Evolutionary conservation across 176 grass and related monocot genomes (phyloP).

Genomic region (Oryza longistaminata): DNA sequence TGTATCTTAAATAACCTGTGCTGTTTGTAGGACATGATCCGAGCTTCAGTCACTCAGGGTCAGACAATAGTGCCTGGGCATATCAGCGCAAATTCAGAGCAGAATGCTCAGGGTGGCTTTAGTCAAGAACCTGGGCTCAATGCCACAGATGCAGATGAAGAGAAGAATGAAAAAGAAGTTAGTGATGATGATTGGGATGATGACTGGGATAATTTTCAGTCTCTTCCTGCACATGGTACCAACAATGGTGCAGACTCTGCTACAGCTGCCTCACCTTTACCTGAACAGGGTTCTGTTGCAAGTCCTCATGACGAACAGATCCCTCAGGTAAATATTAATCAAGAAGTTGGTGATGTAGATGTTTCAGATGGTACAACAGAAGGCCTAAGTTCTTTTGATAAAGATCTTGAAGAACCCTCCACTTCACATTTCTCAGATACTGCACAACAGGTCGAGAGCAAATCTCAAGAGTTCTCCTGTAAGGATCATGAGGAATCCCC

Average conservation of each 20-base stretch:
- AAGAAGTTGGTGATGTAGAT: conserved; percentile 23
- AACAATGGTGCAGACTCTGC: conserved; percentile 35
- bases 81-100: conserved; percentile 41
- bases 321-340: conserved; percentile 26
- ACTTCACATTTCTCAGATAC: conserved; percentile 27
- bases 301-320: conserved; percentile 28
- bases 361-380: conserved; percentile 21
- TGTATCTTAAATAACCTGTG: conserved; percentile 3
- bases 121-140: conserved; percentile 35
- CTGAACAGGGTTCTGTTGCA: conserved; percentile 19
- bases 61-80: conserved; percentile 41
- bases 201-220: conserved; percentile 93
- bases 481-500: conserved; percentile 32
- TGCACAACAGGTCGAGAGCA: conserved; percentile 17
- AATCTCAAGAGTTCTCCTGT: conserved; percentile 20
- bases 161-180: conserved; percentile 49
- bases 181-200: conserved; percentile 65
- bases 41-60: conserved; percentile 73
- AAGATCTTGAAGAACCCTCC: conserved; percentile 35
- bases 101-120: conserved; percentile 42
- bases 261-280: conserved; percentile 32
- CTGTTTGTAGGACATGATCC: conserved; percentile 78
- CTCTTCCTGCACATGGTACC: conserved; percentile 59
- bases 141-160: conserved; percentile 36
- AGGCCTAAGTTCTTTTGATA: not conserved